Percentiles rank a stretch among this genome's conserved stretches.
Conservation (phyloP, 1,284 basidiomycete species). For the Marasmius oreades region DNA sequence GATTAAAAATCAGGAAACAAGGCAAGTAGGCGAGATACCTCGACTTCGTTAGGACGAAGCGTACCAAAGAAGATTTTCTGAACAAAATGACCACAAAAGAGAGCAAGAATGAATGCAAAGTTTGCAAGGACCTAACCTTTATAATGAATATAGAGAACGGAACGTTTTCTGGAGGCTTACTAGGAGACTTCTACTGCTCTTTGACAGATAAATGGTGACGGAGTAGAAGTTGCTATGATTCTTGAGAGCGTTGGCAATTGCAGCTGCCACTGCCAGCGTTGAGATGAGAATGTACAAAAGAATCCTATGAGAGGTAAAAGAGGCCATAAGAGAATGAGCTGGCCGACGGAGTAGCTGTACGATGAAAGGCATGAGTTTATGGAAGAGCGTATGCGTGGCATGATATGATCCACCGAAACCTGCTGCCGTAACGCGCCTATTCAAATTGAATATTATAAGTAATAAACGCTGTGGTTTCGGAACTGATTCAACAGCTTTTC, state of each 20-base stretch:
- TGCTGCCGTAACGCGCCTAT: neutral
- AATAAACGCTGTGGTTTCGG: too few relatives aligned
- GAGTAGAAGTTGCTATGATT: conserved; percentile 93
- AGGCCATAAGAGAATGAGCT: conserved; percentile 15
- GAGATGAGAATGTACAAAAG: conserved; percentile 71
- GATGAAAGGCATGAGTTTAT: conserved; percentile 11
- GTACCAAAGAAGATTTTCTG: conserved; percentile 93
- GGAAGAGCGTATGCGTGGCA: too few relatives aligned
- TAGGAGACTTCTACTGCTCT: conserved; percentile 86
- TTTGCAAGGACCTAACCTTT: conserved; percentile 96
- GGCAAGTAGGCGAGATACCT: conserved; percentile 48
- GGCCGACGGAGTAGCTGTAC: conserved; percentile 8
- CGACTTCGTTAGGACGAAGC: conserved; percentile 86
- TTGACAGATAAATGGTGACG: conserved; percentile 88
- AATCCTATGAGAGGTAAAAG: conserved; percentile 60
- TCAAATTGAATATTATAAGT: too few relatives aligned
- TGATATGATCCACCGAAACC: too few relatives aligned
- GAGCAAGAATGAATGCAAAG: conserved; percentile 78
- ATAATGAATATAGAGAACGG: conserved; percentile 8
- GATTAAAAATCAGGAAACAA: conserved; percentile 2
- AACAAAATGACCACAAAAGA: conserved; percentile 74
- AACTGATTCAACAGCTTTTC: neutral
- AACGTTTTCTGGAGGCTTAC: conserved; percentile 41
- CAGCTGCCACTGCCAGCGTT: conserved; percentile 64
- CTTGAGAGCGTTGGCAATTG: conserved; percentile 77